Percentiles rank a stretch among this genome's conserved stretches.
phyloP scores from a whole-genome alignment of 495 filamentous ascomycete species.

The Neurospora sp. region DNA sequence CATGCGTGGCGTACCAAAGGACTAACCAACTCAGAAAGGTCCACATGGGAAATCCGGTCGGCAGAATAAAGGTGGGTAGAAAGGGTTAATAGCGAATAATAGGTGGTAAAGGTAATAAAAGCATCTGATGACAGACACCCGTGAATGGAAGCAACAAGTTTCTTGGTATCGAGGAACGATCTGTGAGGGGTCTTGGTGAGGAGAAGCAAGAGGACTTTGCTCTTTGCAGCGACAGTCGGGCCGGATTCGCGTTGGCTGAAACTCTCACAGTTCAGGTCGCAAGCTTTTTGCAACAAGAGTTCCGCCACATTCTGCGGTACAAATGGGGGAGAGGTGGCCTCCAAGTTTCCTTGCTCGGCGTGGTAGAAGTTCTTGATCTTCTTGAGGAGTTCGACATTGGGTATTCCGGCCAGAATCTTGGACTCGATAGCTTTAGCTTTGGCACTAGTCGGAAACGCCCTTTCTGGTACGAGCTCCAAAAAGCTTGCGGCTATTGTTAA shows the following conservation, averaged over 20 bases:
- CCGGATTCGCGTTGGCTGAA: constrained; percentile 27
- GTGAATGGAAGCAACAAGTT: constrained; percentile 48
- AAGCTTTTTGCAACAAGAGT: constrained; percentile 52
- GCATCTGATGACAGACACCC: constrained; percentile 24
- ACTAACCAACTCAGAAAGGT: constrained; percentile 56
- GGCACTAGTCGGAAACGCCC: constrained; percentile 47
- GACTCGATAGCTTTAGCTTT: constrained; percentile 17
- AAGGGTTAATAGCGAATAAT: constrained; percentile 53
- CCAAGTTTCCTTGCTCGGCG: constrained; percentile 44
- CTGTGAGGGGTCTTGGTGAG: constrained; percentile 46
- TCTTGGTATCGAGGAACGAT: constrained; percentile 40
- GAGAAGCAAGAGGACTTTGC: constrained; percentile 46
- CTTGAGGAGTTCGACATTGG: constrained; percentile 46
- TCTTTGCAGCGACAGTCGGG: constrained; percentile 31
- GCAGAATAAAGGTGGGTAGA: constrained; percentile 53
- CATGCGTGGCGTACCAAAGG: constrained; percentile 63
- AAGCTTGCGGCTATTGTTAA: constrained; percentile 46
- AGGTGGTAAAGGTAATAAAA: constrained; percentile 34
- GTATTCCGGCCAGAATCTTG: constrained; percentile 19
- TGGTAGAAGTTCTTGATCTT: constrained; percentile 57
- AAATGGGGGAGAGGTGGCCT: constrained; percentile 46
- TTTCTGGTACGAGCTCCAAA: constrained; percentile 58
- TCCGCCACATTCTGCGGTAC: constrained; percentile 44
- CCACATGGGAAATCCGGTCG: constrained; percentile 42
- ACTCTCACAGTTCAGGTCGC: constrained; percentile 41